Base-by-base conservation (phyloP, 768 basidiomycete genomes). In the Gloeopeniophorella convolvens region DNA sequence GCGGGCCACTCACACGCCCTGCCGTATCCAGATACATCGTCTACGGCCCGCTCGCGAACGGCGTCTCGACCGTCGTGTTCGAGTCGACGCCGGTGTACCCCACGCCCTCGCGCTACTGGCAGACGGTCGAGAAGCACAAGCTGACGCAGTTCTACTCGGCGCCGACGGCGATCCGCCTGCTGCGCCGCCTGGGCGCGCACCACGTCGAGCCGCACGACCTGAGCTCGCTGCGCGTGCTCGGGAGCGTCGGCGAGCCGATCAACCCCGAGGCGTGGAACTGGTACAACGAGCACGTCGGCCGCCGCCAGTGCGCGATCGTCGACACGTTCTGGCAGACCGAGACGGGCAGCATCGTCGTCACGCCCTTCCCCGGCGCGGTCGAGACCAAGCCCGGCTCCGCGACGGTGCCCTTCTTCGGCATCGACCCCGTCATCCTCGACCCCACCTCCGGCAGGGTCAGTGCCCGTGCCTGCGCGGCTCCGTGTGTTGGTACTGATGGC, bases 261-360 rank as follows among this genome's bases (percentile, higher is more conserved):
- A 97, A 97, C 68, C 93, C 94, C 23, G 95, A 97, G 66, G 95
- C 95, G 10, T 97, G 96, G 95, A 80, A 94, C 61, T 98, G 95
- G 95, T 96, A 94, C 70, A 92, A 95, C 66, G 92, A 96, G 62
- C 80, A 91, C 62, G 93, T 96, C 46, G 96, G 95, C 9, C 77
- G 79, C 62, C 74, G 68, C 58, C 78, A 97, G 66, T 94, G 90
- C 64, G 91, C 95, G 5, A 83, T 97, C 57, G 93, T 95, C 34
- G 93, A 96, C 69, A 95, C 90, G 3, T 93, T 82, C 70, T 93
- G 89, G 90, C 94, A 97, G 77, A 99, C 96, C 0, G 95, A 99
- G 72, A 98, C 96, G 0, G 96, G 96, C 46, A 90, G 88, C 1
- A 94, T 96, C 66, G 83, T 93, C 46, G 79, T 99, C 50, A 91